Conservation (phyloP, 352 stramenopile species). For the Peronosclerospora sorghi region DNA sequence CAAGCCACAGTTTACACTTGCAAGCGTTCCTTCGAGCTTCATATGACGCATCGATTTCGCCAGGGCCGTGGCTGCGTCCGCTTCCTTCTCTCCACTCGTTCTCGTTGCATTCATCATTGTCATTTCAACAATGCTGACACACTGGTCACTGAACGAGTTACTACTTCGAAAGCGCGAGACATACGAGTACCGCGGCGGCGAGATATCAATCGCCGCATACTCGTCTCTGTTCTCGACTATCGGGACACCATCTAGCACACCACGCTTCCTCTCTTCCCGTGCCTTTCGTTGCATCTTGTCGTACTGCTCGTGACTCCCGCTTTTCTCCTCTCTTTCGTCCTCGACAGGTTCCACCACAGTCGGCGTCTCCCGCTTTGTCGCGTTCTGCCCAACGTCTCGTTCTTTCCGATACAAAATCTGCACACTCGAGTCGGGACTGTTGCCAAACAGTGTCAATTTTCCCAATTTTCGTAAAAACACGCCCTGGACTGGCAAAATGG, state of each 20-base stretch:
- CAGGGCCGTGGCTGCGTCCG: conserved; percentile 24
- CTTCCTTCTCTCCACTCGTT: conserved; percentile 7
- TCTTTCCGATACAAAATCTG: conserved; percentile 66
- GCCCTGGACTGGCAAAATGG: conserved; percentile 72
- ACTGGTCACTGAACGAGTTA: conserved; percentile 77
- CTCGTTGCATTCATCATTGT: conserved; percentile 36
- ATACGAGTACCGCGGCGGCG: conserved; percentile 69
- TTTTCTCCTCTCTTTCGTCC: conserved; percentile 19
- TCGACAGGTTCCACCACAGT: neutral
- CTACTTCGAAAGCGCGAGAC: conserved; percentile 68
- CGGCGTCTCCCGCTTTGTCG: conserved; percentile 11
- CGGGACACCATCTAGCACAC: conserved; percentile 53
- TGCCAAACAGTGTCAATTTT: conserved; percentile 75
- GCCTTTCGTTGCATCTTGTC: conserved; percentile 23
- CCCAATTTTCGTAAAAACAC: conserved; percentile 64
- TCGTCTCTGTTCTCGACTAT: conserved; percentile 49
- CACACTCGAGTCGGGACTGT: conserved; percentile 69
- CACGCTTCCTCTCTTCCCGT: conserved; percentile 47
- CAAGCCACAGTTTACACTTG: conserved; percentile 67
- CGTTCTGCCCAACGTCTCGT: conserved; percentile 1
- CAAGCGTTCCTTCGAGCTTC: conserved; percentile 47
- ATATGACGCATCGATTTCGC: conserved; percentile 34
- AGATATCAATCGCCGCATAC: conserved; percentile 63
- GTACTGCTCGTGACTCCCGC: conserved; percentile 11
- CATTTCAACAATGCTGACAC: conserved; percentile 74